A percentile compares a stretch with the other conserved stretches of the same genome.
Evolutionary conservation across 2,329 filamentous ascomycete genomes (phyloP).

Genomic region (Gyromitra esculenta): DNA sequence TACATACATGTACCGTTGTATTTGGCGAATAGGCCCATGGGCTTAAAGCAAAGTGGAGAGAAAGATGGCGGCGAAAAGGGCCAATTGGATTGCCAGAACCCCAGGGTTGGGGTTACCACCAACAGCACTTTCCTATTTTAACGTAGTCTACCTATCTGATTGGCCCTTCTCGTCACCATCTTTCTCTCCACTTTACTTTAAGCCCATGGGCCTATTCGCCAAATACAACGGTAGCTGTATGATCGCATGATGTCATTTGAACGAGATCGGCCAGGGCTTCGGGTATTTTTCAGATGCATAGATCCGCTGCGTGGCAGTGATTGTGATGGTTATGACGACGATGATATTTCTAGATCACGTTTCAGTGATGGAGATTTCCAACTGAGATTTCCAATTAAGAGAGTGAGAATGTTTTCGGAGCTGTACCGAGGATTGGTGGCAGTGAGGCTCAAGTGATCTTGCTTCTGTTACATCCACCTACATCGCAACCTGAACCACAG

Average conservation of each 20-base stretch:
- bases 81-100: too few species aligned
- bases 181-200: too few species aligned
- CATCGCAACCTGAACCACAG: conserved; percentile 20
- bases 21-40: too few species aligned
- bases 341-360: background rate
- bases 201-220: too few species aligned
- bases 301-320: background rate
- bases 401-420: background rate
- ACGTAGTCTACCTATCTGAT: too few species aligned
- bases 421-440: background rate
- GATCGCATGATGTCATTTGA: conserved; percentile 11
- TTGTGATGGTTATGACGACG: background rate
- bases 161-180: too few species aligned
- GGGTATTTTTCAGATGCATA: background rate
- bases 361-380: background rate
- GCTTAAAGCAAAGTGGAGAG: too few species aligned
- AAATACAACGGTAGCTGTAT: too few species aligned
- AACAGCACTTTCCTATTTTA: too few species aligned
- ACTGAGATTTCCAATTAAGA: background rate
- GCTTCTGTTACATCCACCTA: background rate
- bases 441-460: conserved; percentile 3
- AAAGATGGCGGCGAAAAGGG: too few species aligned
- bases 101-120: too few species aligned
- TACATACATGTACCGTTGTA: too few species aligned
- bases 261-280: background rate